Conservation (phyloP, 2,329 filamentous ascomycete species). For the Volutella citrinella region DNA sequence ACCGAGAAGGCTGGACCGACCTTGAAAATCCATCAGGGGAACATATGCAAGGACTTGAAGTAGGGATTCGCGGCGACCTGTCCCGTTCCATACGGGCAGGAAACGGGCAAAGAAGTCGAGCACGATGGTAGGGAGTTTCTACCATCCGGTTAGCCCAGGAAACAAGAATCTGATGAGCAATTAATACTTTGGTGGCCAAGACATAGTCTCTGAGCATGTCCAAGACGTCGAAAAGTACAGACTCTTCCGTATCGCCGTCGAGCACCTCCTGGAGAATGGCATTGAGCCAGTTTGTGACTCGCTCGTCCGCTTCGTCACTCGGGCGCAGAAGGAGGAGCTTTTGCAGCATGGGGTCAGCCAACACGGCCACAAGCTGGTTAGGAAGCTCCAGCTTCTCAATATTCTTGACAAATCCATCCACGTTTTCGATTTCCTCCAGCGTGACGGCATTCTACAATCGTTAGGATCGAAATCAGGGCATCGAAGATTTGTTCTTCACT, state of each 20-base stretch:
- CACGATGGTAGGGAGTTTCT: conserved; percentile 47
- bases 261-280: conserved; percentile 55
- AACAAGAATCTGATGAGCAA: too few relatives aligned
- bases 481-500: too few relatives aligned
- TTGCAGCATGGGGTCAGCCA: conserved; percentile 74
- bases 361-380: conserved; percentile 74
- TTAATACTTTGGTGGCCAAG: conserved; percentile 51
- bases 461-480: too few relatives aligned
- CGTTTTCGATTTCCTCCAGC: conserved; percentile 75
- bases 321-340: conserved; percentile 69
- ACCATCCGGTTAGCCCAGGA: too few relatives aligned
- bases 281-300: conserved; percentile 59
- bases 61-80: conserved; percentile 49
- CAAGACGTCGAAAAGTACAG: conserved; percentile 52
- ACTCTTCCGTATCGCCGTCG: conserved; percentile 47
- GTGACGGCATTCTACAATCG: conserved; percentile 54
- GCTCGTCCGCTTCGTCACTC: conserved; percentile 45
- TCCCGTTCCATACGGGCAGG: conserved; percentile 61
- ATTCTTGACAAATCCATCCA: conserved; percentile 65
- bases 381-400: conserved; percentile 78
- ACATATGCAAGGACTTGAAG: conserved; percentile 56
- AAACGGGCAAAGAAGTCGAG: conserved; percentile 51
- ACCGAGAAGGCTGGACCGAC: too few relatives aligned
- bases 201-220: conserved; percentile 56
- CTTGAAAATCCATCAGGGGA: conserved; percentile 54